phyloP scores from a whole-genome alignment of 139 green algal genomes.

The Coelastrella sp. region DNA sequence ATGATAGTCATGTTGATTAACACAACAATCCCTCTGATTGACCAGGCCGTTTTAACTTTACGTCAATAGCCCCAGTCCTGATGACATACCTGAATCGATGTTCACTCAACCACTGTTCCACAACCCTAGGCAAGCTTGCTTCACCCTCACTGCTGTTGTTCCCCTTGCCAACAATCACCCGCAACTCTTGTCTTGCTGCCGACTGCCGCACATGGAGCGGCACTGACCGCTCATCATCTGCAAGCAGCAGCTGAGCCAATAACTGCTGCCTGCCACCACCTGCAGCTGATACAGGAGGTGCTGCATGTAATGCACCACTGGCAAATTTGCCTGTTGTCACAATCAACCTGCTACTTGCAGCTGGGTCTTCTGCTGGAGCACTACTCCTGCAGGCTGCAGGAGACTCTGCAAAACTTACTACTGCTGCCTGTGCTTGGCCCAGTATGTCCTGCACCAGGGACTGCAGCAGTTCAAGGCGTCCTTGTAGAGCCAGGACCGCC shows the following conservation, averaged over 20 bases:
- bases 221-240: not conserved
- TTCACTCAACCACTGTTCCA: slow-evolving; percentile 19
- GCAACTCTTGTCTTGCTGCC: slow-evolving; percentile 17
- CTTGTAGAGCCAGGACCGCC: slow-evolving; percentile 12
- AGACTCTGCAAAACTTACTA: too few relatives aligned
- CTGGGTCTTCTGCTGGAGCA: not conserved
- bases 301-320: too few relatives aligned
- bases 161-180: slow-evolving; percentile 32
- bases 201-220: not conserved
- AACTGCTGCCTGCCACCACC: not conserved
- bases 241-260: slow-evolving; percentile 23
- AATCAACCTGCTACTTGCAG: not conserved
- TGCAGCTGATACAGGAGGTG: not conserved
- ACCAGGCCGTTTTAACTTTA: slow-evolving; percentile 1
- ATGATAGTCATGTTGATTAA: not conserved
- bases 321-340: too few relatives aligned
- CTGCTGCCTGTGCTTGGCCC: slow-evolving; percentile 1
- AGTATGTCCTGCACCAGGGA: slow-evolving; percentile 2
- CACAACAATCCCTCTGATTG: not conserved
- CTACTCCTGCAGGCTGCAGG: slow-evolving; percentile 1
- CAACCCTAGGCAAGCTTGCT: slow-evolving; percentile 18
- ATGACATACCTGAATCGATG: not conserved
- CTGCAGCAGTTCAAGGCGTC: slow-evolving; percentile 12
- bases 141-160: slow-evolving; percentile 20
- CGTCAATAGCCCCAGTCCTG: slow-evolving; percentile 15